Evolutionary conservation across 352 stramenopile genomes (phyloP).

Genomic region (Pythium rhizo-oryzae): DNA sequence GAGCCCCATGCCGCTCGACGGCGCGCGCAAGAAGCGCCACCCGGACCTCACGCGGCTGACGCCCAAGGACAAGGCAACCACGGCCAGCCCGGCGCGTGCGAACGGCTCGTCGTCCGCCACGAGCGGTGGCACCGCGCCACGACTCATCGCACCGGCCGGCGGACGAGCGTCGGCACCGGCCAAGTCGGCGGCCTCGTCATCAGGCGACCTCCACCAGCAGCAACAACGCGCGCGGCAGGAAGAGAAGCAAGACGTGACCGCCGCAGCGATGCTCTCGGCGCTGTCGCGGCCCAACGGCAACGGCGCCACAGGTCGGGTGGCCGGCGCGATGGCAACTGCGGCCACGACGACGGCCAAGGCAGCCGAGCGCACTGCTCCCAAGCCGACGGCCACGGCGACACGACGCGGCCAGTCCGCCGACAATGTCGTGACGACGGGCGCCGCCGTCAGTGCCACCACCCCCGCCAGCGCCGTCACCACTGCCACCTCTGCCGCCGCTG

Average conservation of each 20-base stretch:
- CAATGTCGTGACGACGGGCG: neutral
- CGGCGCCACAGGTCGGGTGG: neutral
- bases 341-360: neutral
- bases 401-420: neutral
- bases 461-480: too few relatives aligned
- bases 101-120: too few relatives aligned
- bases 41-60: constrained; percentile 22
- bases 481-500: neutral
- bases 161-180: neutral
- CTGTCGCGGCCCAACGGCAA: constrained; percentile 9
- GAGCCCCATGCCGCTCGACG: neutral
- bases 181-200: neutral
- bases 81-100: constrained; percentile 7
- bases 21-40: constrained; percentile 15
- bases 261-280: constrained; percentile 19
- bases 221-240: constrained; percentile 13
- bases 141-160: constrained; percentile 7
- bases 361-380: too few relatives aligned
- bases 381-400: too few relatives aligned
- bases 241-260: constrained; percentile 20
- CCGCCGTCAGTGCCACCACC: neutral
- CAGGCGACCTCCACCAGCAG: constrained; percentile 1
- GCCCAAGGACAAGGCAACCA: constrained; percentile 15
- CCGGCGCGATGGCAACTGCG: neutral
- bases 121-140: neutral